Evolutionary conservation across 345 rosid species (phyloP).

Genomic region (Eucalyptus erythrocorys): DNA sequence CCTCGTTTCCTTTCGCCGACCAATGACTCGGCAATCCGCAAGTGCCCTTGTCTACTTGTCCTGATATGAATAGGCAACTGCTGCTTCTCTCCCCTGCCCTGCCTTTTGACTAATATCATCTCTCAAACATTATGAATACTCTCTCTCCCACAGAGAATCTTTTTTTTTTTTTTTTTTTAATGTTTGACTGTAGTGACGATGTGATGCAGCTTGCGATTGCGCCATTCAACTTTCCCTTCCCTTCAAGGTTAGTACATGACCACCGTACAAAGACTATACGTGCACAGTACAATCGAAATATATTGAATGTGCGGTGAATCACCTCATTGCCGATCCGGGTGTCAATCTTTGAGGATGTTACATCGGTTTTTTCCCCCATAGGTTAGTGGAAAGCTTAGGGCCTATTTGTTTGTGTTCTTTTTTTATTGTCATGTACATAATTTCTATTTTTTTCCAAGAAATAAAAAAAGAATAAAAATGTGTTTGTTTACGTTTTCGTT

Average conservation of each 20-base stretch:
- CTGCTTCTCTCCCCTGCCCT: constrained; percentile 15
- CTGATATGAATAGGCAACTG: constrained; percentile 34
- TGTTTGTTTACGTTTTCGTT: too few species aligned
- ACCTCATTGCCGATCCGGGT: too few species aligned
- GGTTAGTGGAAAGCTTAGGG: too few species aligned
- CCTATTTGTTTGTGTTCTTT: too few species aligned
- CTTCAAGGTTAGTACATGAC: background rate
- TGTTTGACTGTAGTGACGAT: background rate
- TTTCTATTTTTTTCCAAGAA: too few species aligned
- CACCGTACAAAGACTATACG: too few species aligned
- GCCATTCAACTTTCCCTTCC: background rate
- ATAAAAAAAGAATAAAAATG: too few species aligned
- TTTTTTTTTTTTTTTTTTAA: background rate
- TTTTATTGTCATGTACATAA: too few species aligned
- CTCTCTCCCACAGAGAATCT: background rate
- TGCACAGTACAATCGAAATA: too few species aligned
- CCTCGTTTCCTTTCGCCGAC: constrained; percentile 10
- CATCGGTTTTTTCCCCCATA: too few species aligned
- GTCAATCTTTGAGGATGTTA: too few species aligned
- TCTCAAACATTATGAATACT: background rate
- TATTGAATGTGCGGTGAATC: too few species aligned
- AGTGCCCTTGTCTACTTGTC: constrained; percentile 38
- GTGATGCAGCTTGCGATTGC: background rate
- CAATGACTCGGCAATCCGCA: constrained; percentile 36
- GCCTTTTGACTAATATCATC: constrained; percentile 4